Evolutionary conservation across 1,139 yeast species (phyloP), one percentile per base, ranked within the genome.

Genomic region (Hyphopichia wangnamkhiaoensis): DNA sequence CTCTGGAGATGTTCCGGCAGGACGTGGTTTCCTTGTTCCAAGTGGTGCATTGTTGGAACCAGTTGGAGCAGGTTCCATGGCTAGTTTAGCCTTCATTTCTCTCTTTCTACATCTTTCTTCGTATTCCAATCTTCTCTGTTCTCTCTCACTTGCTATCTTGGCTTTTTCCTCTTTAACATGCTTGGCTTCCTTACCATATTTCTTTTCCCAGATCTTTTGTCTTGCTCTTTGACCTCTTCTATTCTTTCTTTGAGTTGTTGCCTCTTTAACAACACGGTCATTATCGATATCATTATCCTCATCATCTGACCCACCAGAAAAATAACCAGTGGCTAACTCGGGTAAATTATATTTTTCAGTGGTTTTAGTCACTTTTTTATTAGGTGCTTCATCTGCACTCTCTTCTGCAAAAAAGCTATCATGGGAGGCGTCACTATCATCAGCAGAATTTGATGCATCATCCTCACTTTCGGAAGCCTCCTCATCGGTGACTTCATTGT

Each of bases 221-320:
- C 99, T 82, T 2, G 97, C 98, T 49, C 98, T 74, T 69, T 94
- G 98, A 16, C 98, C 98, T 58, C 97, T 80, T 63, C 98, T 76
- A 60, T 93, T 94, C 54, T 90, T 90, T 47, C 94, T 76, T 45
- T 64, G 68, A 15, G 61, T 53, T 2, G 76, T 73, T 19, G 76
- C 74, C 37, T 74, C 73, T 47, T 79, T 76, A 6, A 84, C 90
- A 2, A 80, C 73, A 31, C 67, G 62, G 48, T 86, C 91, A 38
- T 74, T 72, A 39, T 81, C 85, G 2, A 70, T 63, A 37, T 79
- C 79, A 28, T 53, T 61, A 26, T 58, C 65, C 45, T 79, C 87
- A 28, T 75, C 85, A 34, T 82, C 90, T 1, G 82, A 74, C 3
- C 84, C 82, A 29, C 95, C 96, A 1, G 96, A 88, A 44, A 74